Evolutionary conservation across 2,329 filamentous ascomycete species (phyloP).

Genomic region (Epichloe brachyelytri): DNA sequence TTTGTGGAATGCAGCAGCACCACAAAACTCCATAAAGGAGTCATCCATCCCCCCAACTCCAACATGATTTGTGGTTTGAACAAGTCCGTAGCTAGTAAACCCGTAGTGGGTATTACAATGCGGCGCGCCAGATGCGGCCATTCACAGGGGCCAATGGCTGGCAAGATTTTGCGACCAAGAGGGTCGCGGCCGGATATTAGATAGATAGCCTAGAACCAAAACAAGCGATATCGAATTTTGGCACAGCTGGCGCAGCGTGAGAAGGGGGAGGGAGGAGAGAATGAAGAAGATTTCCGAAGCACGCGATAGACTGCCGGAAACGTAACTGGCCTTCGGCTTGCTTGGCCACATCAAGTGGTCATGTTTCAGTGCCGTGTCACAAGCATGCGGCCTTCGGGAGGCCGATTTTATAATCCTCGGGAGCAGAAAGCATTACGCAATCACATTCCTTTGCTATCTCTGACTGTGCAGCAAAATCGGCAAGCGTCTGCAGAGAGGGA

Average conservation of each 20-base stretch:
- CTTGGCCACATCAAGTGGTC: background rate
- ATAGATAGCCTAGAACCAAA: background rate
- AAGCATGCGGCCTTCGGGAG: background rate
- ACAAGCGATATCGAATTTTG: background rate
- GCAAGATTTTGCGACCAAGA: background rate
- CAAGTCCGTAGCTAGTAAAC: too few relatives aligned
- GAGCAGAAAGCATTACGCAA: too few relatives aligned
- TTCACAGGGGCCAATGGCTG: background rate
- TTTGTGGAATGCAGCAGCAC: too few relatives aligned
- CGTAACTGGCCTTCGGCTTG: background rate
- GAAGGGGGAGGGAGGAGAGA: background rate
- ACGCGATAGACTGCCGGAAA: conserved; percentile 3
- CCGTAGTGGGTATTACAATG: background rate
- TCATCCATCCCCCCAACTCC: background rate
- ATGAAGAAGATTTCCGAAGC: background rate
- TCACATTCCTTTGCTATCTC: background rate
- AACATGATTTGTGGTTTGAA: too few relatives aligned
- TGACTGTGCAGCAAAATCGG: background rate
- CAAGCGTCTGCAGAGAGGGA: too few relatives aligned
- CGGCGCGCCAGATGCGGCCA: background rate
- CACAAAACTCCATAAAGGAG: background rate
- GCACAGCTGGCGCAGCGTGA: background rate
- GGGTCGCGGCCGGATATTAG: background rate
- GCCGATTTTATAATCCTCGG: too few relatives aligned
- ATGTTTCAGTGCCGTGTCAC: background rate